phyloP scores from a whole-genome alignment of 2,329 filamentous ascomycete genomes.

The Microsporum canis region DNA sequence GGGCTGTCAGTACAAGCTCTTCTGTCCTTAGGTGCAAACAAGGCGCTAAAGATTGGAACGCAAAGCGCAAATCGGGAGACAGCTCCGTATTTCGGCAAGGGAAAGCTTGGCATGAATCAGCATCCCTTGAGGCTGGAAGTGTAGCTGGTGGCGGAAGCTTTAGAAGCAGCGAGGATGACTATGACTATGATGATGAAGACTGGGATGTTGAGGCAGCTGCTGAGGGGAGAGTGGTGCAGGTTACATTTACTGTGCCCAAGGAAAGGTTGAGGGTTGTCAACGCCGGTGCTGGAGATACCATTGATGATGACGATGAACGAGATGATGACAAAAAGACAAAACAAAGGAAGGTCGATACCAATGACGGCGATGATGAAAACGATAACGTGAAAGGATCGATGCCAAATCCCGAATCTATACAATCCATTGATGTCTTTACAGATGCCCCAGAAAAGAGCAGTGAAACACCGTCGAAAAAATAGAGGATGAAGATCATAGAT shows the following conservation, averaged over 20 bases:
- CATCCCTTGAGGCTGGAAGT: conserved; percentile 4
- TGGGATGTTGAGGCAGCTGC: conserved; percentile 68
- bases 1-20: conserved; percentile 40
- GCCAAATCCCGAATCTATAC: background rate
- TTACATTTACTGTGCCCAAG: conserved; percentile 89
- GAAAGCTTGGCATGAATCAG: conserved; percentile 5
- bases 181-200: conserved; percentile 38
- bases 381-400: background rate
- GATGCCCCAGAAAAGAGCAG: background rate
- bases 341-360: background rate
- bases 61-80: conserved; percentile 18
- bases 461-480: background rate
- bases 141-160: conserved; percentile 3
- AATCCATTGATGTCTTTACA: background rate
- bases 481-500: background rate
- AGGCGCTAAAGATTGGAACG: conserved; percentile 43
- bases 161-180: conserved; percentile 11
- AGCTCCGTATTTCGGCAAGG: conserved; percentile 10
- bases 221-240: conserved; percentile 60
- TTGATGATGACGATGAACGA: conserved; percentile 17
- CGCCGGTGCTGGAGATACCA: conserved; percentile 39
- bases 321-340: conserved; percentile 1
- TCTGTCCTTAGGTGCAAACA: conserved; percentile 40
- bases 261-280: conserved; percentile 85
- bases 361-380: conserved; percentile 1